Percentiles rank a stretch among this genome's conserved stretches.
Evolutionary conservation across 257 asterid genomes (phyloP).

Genomic region (Solanum lycopersicoides): DNA sequence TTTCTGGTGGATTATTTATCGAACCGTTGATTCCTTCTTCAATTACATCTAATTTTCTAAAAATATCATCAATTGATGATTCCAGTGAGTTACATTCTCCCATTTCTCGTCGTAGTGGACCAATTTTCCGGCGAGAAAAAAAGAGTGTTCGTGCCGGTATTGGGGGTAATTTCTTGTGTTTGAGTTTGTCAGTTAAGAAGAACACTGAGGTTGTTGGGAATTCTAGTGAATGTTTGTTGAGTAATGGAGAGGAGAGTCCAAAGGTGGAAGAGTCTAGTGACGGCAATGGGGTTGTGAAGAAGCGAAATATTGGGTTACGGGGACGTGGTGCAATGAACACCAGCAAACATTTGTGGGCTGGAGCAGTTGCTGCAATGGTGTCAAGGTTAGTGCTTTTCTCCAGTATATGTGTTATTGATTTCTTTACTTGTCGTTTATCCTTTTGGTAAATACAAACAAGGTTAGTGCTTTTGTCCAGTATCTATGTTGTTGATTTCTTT

Average conservation of each 20-base stretch:
- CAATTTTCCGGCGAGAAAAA: slow-evolving; percentile 3
- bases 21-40: slow-evolving; percentile 48
- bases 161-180: slow-evolving; percentile 42
- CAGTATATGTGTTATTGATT: background rate
- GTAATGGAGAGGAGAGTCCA: slow-evolving; percentile 6
- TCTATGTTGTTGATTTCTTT: background rate
- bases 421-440: no score
- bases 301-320: slow-evolving; percentile 21
- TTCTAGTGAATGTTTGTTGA: slow-evolving; percentile 9
- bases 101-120: slow-evolving; percentile 8
- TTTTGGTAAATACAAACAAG: slow-evolving; percentile 16
- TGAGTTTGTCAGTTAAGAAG: slow-evolving; percentile 52
- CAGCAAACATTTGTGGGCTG: slow-evolving; percentile 93
- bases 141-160: background rate
- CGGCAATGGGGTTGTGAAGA: slow-evolving; percentile 9
- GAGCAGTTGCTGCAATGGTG: slow-evolving; percentile 94
- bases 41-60: slow-evolving; percentile 9
- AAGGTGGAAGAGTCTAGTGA: slow-evolving; percentile 5
- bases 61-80: background rate
- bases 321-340: slow-evolving; percentile 64
- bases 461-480: slow-evolving; percentile 13
- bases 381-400: slow-evolving; percentile 40
- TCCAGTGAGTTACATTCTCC: slow-evolving; percentile 14
- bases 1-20: slow-evolving; percentile 62
- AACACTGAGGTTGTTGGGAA: slow-evolving; percentile 14